phyloP scores from a whole-genome alignment of 352 stramenopile genomes.

The Phytophthora litchii region DNA sequence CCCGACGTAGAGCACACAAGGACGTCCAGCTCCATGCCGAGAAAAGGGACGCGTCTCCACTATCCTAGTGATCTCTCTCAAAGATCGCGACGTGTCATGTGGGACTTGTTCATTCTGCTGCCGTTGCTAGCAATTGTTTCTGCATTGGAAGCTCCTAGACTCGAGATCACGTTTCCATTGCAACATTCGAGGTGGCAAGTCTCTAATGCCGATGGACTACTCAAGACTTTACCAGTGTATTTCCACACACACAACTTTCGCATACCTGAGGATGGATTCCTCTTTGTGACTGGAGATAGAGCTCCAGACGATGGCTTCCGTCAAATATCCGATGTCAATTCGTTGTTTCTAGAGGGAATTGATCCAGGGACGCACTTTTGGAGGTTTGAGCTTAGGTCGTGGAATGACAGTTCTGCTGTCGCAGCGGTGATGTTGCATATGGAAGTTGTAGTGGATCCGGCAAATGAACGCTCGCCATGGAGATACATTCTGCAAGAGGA shows the following conservation, averaged over 20 bases:
- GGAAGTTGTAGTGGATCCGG: constrained; percentile 47
- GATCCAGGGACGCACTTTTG: constrained; percentile 60
- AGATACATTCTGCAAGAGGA: constrained; percentile 13
- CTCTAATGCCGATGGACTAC: constrained; percentile 9
- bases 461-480: constrained; percentile 26
- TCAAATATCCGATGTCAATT: constrained; percentile 10
- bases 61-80: neutral
- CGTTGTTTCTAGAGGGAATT: constrained; percentile 29
- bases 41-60: neutral
- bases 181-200: constrained; percentile 48
- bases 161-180: constrained; percentile 40
- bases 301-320: constrained; percentile 24
- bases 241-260: constrained; percentile 37
- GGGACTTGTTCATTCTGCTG: constrained; percentile 2
- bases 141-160: neutral
- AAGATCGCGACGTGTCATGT: constrained; percentile 27
- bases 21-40: constrained; percentile 49
- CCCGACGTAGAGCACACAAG: constrained; percentile 62
- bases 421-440: constrained; percentile 40
- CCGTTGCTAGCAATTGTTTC: neutral
- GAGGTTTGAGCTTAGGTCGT: constrained; percentile 37
- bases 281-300: constrained; percentile 45
- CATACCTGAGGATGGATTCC: constrained; percentile 45
- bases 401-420: constrained; percentile 13
- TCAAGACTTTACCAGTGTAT: constrained; percentile 29